Evolutionary conservation across 176 grass and related monocot species (phyloP), one percentile per base, ranked within the genome.

Genomic region (Avena insularis): DNA sequence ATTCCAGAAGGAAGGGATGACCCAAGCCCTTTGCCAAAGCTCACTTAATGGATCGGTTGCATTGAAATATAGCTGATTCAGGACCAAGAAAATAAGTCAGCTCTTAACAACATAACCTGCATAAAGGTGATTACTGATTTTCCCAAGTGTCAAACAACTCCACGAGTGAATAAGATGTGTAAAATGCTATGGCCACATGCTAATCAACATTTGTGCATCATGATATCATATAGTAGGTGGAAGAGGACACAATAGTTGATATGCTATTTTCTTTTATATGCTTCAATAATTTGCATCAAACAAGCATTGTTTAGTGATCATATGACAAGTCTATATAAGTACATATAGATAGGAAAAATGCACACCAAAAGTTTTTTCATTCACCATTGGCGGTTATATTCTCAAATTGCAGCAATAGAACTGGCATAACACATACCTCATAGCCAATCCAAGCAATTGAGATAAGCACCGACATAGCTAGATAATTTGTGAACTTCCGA

Each of bases 381-480:
- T 77, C 19, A 9, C 29, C 20, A 69, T 57, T 66, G 33, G 25
- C 17, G 6, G 29, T 21, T 29, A 63, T 61, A 70, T 79, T 84
- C 64, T 58, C 65, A 86, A 68, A 71, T 20, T 77, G 23, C 29
- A 83, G 47, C 2, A 43, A 77, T 8, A 89, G 6, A 86, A 83
- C 82, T 71, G 67, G 87, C 57, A 62, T 2, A 65, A 83, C 49
- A 53, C 16, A 92, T 96, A 99, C 97, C 97, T 99, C 97, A 90
- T 96, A 99, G 78, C 97, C 97, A 89, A 96, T 99, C 97, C 97
- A 99, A 56, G 92, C 90, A 87, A 99, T 91, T 36, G 97, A 99
- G 49, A 99, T 91, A 87, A 99, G 94, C 72, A 99, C 94, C 19
- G 94, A 94, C 25, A 94, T 75, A 29, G 97, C 94, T 66, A 99